Evolutionary conservation across 1,139 yeast species (phyloP).

Genomic region (Dujonia santamariae): DNA sequence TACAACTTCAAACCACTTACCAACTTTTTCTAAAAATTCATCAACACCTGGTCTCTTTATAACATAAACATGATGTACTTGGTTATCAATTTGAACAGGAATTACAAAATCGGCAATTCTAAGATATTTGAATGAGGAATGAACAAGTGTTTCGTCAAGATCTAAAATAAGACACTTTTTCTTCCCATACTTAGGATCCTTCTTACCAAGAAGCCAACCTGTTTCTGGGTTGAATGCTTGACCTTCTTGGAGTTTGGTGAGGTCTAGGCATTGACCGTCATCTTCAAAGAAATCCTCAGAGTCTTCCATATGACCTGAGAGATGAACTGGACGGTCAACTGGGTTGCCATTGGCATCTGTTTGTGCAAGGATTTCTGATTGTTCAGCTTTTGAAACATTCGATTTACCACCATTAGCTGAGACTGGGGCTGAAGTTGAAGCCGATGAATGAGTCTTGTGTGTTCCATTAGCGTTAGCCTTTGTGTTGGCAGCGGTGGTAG

Average conservation of each 20-base stretch:
- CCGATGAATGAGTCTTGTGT: no score
- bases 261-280: conserved; percentile 43
- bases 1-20: conserved; percentile 87
- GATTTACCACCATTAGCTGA: background rate
- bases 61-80: conserved; percentile 90
- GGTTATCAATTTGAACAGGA: conserved; percentile 80
- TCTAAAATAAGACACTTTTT: conserved; percentile 89
- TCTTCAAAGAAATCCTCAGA: conserved; percentile 16
- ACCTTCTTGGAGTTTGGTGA: conserved; percentile 63
- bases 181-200: conserved; percentile 33
- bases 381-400: background rate
- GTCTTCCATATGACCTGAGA: conserved; percentile 9
- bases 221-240: conserved; percentile 57
- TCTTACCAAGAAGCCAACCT: conserved; percentile 60
- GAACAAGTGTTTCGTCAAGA: conserved; percentile 94
- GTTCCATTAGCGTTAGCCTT: no score
- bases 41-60: conserved; percentile 98
- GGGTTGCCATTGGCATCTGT: conserved; percentile 7
- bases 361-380: conserved; percentile 7
- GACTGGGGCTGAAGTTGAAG: background rate
- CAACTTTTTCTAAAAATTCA: conserved; percentile 79
- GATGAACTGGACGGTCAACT: background rate
- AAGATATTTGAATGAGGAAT: conserved; percentile 87
- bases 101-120: conserved; percentile 94
- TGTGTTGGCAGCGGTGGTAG: conserved; percentile 1